These are phyloP conservation scores for Lactifluus volemus DNA, from an alignment of 768 basidiomycete genomes.

Conservation along the genomic window DNA sequence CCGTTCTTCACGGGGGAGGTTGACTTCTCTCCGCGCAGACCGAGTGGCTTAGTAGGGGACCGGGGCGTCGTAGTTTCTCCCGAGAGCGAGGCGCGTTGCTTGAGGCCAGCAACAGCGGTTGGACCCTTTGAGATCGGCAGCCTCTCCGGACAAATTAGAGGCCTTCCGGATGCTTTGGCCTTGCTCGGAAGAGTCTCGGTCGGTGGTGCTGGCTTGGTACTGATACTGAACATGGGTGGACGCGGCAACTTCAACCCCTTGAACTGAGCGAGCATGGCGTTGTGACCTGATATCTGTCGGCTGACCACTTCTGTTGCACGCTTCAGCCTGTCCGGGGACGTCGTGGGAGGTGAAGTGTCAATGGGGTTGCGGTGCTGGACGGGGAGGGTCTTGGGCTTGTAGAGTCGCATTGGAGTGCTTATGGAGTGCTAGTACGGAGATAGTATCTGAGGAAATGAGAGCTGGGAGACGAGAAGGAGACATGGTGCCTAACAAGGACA, in stretches of 20 bases:
- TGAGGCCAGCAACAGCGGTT: background rate
- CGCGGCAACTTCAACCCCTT: no score
- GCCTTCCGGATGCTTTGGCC: no score
- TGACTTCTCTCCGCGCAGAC: background rate
- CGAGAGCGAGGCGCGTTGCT: background rate
- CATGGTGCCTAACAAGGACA: background rate
- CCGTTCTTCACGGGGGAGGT: background rate
- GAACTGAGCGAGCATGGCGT: slow-evolving; percentile 3
- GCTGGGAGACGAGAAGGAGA: no score
- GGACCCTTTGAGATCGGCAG: background rate
- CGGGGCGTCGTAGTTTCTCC: background rate
- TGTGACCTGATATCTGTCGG: slow-evolving; percentile 7
- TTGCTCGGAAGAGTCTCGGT: no score
- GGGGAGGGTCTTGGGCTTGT: no score
- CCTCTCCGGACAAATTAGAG: no score
- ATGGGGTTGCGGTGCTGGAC: background rate
- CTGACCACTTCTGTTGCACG: background rate
- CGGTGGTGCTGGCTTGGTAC: background rate
- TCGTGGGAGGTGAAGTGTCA: background rate
- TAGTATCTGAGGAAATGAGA: no score
- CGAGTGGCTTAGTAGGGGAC: background rate
- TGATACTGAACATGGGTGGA: no score
- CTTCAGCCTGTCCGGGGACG: background rate
- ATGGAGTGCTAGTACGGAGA: no score
- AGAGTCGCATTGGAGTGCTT: no score